These are phyloP conservation scores for Mucuna pruriens DNA, from an alignment of 306 rosid genomes.

Conservation along the genomic window DNA sequence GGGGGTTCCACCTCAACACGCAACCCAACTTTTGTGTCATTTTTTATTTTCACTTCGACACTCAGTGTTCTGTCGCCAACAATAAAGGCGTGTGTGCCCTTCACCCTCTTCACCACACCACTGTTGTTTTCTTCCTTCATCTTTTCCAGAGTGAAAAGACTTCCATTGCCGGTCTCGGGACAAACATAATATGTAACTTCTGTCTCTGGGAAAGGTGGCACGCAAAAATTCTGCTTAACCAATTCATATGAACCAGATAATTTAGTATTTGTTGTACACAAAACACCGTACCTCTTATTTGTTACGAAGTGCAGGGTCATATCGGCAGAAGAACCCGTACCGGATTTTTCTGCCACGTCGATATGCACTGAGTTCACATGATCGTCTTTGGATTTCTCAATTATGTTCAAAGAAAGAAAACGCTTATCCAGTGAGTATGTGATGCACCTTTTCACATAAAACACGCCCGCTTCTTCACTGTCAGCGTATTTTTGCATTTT, in stretches of 20 bases:
- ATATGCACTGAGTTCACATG: neutral
- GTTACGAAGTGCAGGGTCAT: neutral
- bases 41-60: too few relatives aligned
- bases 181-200: neutral
- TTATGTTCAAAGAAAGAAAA: neutral
- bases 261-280: neutral
- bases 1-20: too few relatives aligned
- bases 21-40: too few relatives aligned
- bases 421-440: neutral
- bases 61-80: neutral
- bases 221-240: neutral
- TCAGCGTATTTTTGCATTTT: neutral
- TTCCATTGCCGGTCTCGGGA: neutral
- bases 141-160: neutral
- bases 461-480: neutral
- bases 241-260: neutral
- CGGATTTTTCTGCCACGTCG: neutral
- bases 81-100: neutral
- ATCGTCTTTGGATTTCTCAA: neutral
- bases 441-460: neutral
- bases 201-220: neutral
- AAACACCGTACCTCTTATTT: neutral
- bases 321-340: neutral
- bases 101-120: neutral
- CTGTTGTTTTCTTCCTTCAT: neutral